Base-by-base conservation (phyloP, 192 early-diverging fungal genomes). In the Backusella circina region DNA sequence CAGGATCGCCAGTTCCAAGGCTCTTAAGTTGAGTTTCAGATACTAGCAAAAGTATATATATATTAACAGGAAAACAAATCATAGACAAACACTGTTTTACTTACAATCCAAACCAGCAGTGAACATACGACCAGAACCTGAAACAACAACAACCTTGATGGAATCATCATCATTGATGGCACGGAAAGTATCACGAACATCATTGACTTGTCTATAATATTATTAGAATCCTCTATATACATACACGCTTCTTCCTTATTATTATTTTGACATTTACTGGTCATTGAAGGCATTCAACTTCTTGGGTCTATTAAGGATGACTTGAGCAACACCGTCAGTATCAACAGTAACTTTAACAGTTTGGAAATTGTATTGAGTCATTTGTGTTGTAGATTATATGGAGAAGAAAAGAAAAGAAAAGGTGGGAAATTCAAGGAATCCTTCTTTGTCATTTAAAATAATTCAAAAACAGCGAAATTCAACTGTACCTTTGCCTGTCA, bases 91-190 rank as follows among this genome's bases (percentile, higher is more conserved):
- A 12, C 3, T 44, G 15, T 3, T 12, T 67, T 65, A 75, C 79
- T 83, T 91, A 90, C 92, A 80, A 73, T 99, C 98, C 28, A 99
- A 83, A 8, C 98, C 98, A 38, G 93, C 92, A n/a, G 94, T 93
- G 76, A 99, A 99, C 75, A 91, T 85, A 37, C 88, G 85, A 31
- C 91, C 91, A 28, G 86, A 83, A 26, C 92, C 94, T 13, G 91
- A 91, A 26, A 98, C 73, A 31, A 99, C 89, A 0, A 97, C 90
- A 73, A 86, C 85, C 35, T 92, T 88, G 65, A 97, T 90, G 30
- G 89, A 75, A 13, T 84, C 74, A 81, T 98, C 93, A n/a, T 70
- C 28, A 33, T 83, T 77, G 61, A 95, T 77, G 15, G 67, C 71
- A 10, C 35, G 57, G 75, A 97, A 97, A 67, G 89, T 88, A 26